Conservation (phyloP, 805 yeast species). For the Yarrowia sp. region DNA sequence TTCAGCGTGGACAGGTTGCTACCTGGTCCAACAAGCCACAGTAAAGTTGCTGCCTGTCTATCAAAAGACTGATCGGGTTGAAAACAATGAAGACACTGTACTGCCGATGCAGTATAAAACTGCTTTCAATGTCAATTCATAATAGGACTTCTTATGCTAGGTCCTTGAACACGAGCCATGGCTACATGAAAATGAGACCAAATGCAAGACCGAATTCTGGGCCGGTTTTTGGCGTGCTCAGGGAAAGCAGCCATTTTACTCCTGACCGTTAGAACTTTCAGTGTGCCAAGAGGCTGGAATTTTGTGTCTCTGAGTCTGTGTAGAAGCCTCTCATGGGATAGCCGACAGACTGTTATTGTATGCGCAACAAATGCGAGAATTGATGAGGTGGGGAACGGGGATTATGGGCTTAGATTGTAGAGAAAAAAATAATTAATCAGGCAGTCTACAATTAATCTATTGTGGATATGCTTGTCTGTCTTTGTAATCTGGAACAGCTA, state of each 20-base stretch:
- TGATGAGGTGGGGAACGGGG: neutral
- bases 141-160: too few relatives aligned
- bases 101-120: too few relatives aligned
- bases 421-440: neutral
- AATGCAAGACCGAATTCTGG: neutral
- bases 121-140: too few relatives aligned
- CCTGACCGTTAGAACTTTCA: neutral
- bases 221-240: neutral
- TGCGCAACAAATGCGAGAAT: neutral
- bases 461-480: neutral
- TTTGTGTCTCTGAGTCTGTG: neutral
- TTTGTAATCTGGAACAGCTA: neutral
- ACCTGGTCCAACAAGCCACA: neutral
- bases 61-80: neutral
- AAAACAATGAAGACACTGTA: too few relatives aligned
- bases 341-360: neutral
- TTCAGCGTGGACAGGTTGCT: neutral
- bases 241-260: neutral
- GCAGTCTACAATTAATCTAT: too few relatives aligned
- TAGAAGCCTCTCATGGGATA: neutral
- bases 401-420: neutral
- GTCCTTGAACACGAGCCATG: too few relatives aligned
- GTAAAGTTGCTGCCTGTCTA: too few relatives aligned
- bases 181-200: neutral
- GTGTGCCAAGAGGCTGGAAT: neutral